phyloP scores from a whole-genome alignment of 2,329 filamentous ascomycete species.

The Diaporthe humulicola region DNA sequence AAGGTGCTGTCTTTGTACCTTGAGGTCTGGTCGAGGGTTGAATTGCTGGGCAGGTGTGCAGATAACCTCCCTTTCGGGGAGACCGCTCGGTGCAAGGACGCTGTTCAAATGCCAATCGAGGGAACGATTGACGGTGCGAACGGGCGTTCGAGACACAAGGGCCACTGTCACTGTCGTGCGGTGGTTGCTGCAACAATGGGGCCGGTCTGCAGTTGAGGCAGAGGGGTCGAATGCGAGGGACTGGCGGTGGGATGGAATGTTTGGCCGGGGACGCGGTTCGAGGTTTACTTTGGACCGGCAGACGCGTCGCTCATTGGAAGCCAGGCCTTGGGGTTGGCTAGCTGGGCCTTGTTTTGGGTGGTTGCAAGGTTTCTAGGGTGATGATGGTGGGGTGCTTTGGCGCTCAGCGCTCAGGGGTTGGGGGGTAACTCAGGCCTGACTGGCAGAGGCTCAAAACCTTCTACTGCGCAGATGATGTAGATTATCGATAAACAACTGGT shows the following conservation, averaged over 20 bases:
- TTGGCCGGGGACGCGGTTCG: constrained; percentile 31
- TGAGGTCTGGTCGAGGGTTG: constrained; percentile 12
- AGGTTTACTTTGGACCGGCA: constrained; percentile 30
- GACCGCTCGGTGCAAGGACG: constrained; percentile 12
- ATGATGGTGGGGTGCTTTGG: constrained; percentile 18
- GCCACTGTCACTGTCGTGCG: constrained; percentile 7
- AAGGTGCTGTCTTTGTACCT: constrained; percentile 22
- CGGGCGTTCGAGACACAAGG: constrained; percentile 22
- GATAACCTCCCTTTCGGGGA: constrained; percentile 4
- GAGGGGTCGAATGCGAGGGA: background rate
- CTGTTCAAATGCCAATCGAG: constrained; percentile 30
- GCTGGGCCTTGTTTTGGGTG: constrained; percentile 24
- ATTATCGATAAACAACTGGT: background rate
- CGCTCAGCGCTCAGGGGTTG: background rate
- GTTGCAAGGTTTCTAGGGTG: constrained; percentile 32
- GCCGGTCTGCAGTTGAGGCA: constrained; percentile 4
- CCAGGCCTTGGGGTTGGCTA: background rate
- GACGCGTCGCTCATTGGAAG: constrained; percentile 28
- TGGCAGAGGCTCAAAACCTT: background rate
- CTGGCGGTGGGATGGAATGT: constrained; percentile 28
- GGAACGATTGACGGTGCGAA: constrained; percentile 17
- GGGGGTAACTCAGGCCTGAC: background rate
- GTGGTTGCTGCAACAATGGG: constrained; percentile 25
- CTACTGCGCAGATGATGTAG: too few relatives aligned
- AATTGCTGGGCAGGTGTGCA: background rate